These are phyloP conservation scores for Eimeria acervulina DNA, from an alignment of 169 alveolate genomes.

Conservation along the genomic window DNA sequence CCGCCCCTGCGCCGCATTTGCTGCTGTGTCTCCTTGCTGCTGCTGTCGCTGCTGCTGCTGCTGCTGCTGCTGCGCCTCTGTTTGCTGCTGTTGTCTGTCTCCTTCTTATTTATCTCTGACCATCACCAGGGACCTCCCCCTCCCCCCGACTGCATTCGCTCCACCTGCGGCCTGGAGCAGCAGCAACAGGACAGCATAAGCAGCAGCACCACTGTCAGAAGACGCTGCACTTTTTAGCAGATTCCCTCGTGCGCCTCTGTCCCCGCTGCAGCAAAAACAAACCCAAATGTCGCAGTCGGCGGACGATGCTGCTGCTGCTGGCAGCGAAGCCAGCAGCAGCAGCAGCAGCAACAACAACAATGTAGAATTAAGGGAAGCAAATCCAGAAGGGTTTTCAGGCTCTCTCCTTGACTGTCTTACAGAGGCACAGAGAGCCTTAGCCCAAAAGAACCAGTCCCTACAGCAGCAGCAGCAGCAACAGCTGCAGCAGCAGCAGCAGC, in stretches of 20 bases:
- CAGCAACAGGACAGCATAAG: not conserved
- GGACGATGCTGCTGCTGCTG: not conserved
- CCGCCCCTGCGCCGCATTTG: too few relatives aligned
- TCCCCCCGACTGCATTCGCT: not conserved
- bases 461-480: slow-evolving; percentile 38
- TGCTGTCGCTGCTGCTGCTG: too few relatives aligned
- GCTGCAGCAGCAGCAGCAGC: slow-evolving; percentile 1
- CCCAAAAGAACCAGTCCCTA: not conserved
- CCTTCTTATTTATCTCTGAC: not conserved
- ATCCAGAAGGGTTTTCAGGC: not conserved
- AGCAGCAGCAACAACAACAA: slow-evolving; percentile 13
- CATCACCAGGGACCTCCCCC: too few relatives aligned
- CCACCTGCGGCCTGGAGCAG: not conserved
- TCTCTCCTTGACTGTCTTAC: slow-evolving; percentile 24
- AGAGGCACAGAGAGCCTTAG: not conserved
- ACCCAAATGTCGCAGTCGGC: slow-evolving; percentile 3
- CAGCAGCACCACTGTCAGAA: not conserved
- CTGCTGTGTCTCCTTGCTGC: too few relatives aligned
- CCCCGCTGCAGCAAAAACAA: not conserved
- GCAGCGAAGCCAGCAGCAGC: not conserved
- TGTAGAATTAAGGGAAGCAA: not conserved
- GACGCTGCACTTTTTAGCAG: not conserved
- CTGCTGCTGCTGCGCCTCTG: too few relatives aligned
- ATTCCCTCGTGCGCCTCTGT: not conserved
- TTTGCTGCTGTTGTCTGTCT: not conserved